Conservation (phyloP, 257 asterid species). For the Striga asiatica region DNA sequence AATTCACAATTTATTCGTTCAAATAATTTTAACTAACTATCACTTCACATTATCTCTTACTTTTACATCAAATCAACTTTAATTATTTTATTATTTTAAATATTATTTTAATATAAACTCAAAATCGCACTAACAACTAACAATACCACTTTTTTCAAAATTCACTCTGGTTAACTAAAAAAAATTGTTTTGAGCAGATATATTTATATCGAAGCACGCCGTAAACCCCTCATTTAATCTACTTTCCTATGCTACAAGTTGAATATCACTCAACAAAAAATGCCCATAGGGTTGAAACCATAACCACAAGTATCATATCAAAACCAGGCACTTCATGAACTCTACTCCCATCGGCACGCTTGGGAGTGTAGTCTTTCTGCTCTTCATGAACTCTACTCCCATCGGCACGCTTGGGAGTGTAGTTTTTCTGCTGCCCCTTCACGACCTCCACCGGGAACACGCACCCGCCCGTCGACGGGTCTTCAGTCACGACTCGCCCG, state of each 20-base stretch:
- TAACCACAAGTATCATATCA: background rate
- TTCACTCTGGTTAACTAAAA: too few species aligned
- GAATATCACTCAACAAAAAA: background rate
- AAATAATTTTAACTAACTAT: too few species aligned
- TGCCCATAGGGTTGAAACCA: background rate
- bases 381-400: slow-evolving; percentile 24
- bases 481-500: background rate
- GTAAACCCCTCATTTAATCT: too few species aligned
- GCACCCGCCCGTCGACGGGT: background rate
- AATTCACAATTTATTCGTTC: too few species aligned
- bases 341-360: background rate
- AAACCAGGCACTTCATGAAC: background rate
- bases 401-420: background rate
- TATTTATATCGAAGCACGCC: too few species aligned
- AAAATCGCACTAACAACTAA: too few species aligned
- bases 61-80: too few species aligned
- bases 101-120: too few species aligned
- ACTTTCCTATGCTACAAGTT: too few species aligned
- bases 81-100: background rate
- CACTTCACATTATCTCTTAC: too few species aligned
- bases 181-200: too few species aligned
- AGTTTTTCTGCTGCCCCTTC: background rate
- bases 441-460: background rate
- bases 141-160: too few species aligned
- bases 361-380: background rate